Evolutionary conservation across 257 asterid species (phyloP).

Genomic region (Marsdenia floribunda): DNA sequence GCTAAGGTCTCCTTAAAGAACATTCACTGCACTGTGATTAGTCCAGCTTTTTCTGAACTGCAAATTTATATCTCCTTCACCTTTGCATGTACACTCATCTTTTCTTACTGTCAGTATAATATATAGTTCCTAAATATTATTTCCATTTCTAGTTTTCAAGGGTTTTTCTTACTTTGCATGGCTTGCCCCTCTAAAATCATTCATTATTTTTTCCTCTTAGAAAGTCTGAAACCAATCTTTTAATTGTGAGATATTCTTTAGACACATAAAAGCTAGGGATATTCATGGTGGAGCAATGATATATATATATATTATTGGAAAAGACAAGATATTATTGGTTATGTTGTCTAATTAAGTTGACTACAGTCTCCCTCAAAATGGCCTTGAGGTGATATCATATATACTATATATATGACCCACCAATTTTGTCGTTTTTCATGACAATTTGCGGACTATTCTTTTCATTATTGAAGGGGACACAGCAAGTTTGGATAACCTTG

Average conservation of each 20-base stretch:
- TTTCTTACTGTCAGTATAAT: neutral
- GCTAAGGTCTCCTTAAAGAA: constrained; percentile 5
- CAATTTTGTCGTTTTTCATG: neutral
- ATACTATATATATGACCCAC: neutral
- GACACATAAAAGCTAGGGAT: neutral
- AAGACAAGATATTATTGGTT: constrained; percentile 1
- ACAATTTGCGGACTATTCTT: neutral
- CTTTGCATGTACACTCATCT: neutral
- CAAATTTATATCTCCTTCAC: neutral
- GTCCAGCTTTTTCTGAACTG: neutral
- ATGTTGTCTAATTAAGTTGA: constrained; percentile 6
- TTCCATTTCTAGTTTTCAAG: constrained; percentile 10
- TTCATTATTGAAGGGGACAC: neutral
- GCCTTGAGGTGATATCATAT: neutral
- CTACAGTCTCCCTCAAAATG: neutral
- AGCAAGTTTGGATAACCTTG: neutral
- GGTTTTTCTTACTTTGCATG: neutral
- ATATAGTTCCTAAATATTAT: neutral
- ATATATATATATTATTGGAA: neutral
- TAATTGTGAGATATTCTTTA: neutral
- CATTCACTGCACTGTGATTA: constrained; percentile 9
- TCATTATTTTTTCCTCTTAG: neutral
- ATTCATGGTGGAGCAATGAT: neutral
- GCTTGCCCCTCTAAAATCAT: neutral
- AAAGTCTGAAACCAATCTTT: neutral